These are phyloP conservation scores for Beauveria medogensis DNA, from an alignment of 2,329 filamentous ascomycete species.

Conservation along the genomic window DNA sequence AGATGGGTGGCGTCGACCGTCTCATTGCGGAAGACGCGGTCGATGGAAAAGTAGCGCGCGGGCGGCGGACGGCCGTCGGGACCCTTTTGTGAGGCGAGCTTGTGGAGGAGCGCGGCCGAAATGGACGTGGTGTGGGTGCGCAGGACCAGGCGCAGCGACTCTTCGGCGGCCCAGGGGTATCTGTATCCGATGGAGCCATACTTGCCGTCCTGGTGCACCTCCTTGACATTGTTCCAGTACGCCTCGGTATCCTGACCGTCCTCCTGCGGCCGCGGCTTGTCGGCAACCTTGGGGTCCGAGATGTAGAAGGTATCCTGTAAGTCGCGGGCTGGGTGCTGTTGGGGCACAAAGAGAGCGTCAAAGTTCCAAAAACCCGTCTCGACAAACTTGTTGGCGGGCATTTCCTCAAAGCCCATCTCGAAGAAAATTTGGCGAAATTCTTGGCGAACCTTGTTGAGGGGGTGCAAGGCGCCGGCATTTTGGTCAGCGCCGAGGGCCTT, in stretches of 20 bases:
- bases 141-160: slow-evolving; percentile 79
- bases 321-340: slow-evolving; percentile 95
- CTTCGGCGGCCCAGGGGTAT: slow-evolving; percentile 85
- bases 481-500: slow-evolving; percentile 59
- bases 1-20: slow-evolving; percentile 94
- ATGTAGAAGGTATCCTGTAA: slow-evolving; percentile 99
- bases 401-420: slow-evolving; percentile 97
- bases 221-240: slow-evolving; percentile 82
- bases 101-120: slow-evolving; percentile 83
- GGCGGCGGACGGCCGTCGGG: slow-evolving; percentile 57
- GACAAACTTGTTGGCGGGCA: slow-evolving; percentile 89
- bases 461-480: slow-evolving; percentile 53
- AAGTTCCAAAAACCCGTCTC: slow-evolving; percentile 99
- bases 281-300: slow-evolving; percentile 73
- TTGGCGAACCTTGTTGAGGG: slow-evolving; percentile 86
- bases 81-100: slow-evolving; percentile 73
- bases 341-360: slow-evolving; percentile 90
- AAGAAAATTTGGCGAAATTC: slow-evolving; percentile 99
- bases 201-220: slow-evolving; percentile 84
- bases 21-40: slow-evolving; percentile 96
- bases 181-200: slow-evolving; percentile 95
- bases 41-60: slow-evolving; percentile 97
- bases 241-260: slow-evolving; percentile 62
- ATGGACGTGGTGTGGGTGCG: slow-evolving; percentile 95
- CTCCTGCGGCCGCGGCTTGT: slow-evolving; percentile 51